Base-by-base conservation (phyloP, 139 green algal genomes). In the Pleodorina starrii region DNA sequence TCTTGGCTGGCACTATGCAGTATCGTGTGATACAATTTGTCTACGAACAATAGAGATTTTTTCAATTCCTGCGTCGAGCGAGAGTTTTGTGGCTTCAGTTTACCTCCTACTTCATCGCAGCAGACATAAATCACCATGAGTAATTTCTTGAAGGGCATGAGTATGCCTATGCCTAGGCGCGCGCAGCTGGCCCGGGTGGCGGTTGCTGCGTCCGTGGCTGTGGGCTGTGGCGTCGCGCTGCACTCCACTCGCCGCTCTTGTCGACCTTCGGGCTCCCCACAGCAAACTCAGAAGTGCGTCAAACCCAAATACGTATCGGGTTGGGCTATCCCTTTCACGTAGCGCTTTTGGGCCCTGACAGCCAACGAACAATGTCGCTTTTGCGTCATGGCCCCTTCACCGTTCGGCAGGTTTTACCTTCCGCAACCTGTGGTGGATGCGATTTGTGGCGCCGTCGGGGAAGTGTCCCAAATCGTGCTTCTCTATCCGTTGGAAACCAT, bases 401-500 rank as follows among this genome's bases (percentile, higher is more conserved):
- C n/a, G n/a, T n/a, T n/a, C n/a, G n/a, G n/a, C n/a, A n/a, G n/a
- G n/a, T 75, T 90, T n/a, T 35, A 66, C 17, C n/a, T 90, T 1
- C 74, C 86, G 0, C 86, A 69, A 14, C 66, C 75, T 36, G 74
- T 76, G 6, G 93, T 94, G 54, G 94, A 97, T 60, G 91, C 90
- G 5, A 90, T 96, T 19, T 93, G 69, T 54, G 94, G 94, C 6
- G 94, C 91, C 0, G 78, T 94, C 0, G 95, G 95, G 0, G 95
- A 97, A 68, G 77, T 97, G 3, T 92, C 87, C 3, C 92, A 94
- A 29, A 91, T 97, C 10, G 87, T 86, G 4, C 66, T 94, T 6
- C 86, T 97, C 2, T 97, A 96, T 46, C 95, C 95, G 0, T 78
- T 97, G 2, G 95, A 97, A 51, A 96, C 93, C 0, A 87, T 97